These are phyloP conservation scores for Talaromyces sp. DNA, from an alignment of 2,329 filamentous ascomycete genomes.

Conservation along the genomic window DNA sequence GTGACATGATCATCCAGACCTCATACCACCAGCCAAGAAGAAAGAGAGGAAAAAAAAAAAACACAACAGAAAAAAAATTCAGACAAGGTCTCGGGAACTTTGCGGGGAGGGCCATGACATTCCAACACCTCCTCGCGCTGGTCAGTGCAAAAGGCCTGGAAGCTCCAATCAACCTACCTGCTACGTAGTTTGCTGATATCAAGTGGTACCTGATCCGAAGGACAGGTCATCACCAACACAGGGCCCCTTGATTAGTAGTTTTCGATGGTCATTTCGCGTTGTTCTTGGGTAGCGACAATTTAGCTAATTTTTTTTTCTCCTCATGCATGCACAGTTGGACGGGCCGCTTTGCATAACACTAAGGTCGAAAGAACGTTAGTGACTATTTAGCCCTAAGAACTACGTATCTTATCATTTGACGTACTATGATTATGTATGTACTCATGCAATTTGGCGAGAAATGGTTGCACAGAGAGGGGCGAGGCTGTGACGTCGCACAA, in stretches of 20 bases:
- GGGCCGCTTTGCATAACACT: conserved; percentile 19
- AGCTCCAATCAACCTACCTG: not conserved
- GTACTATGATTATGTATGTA: not conserved
- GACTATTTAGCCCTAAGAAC: conserved; percentile 7
- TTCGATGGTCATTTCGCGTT: not conserved
- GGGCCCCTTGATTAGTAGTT: not conserved
- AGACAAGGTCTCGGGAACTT: conserved; percentile 2
- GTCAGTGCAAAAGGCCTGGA: not conserved
- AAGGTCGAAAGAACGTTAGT: conserved; percentile 7
- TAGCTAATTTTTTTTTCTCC: not conserved
- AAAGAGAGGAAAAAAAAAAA: not conserved
- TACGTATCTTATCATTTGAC: not conserved
- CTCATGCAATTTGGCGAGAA: not conserved
- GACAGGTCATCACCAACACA: not conserved
- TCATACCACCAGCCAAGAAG: not conserved
- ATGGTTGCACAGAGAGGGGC: not conserved
- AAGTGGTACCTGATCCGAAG: conserved; percentile 4
- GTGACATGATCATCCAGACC: not conserved
- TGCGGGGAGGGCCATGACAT: not conserved
- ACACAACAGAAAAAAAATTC: not conserved
- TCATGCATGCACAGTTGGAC: conserved; percentile 17
- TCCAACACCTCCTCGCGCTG: not conserved
- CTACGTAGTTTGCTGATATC: not conserved
- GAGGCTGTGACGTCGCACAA: conserved; percentile 7
- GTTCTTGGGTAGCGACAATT: conserved; percentile 4